Base-by-base conservation (phyloP, 1,284 basidiomycete species). In the Sporisorium exsertum region DNA sequence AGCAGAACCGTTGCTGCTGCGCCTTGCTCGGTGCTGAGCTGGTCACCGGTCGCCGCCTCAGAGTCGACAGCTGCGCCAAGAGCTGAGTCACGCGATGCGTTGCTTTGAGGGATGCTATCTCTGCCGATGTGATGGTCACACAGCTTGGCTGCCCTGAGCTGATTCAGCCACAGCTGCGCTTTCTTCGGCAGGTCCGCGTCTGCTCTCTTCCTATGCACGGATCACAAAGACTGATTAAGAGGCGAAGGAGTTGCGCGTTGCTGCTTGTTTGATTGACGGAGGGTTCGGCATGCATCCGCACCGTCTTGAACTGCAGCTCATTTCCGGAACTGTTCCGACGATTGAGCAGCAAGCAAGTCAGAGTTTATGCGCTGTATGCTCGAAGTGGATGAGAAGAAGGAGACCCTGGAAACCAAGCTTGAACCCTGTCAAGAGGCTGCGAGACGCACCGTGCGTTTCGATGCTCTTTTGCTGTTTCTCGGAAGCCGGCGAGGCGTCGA, bases 171-270 rank as follows among this genome's bases (percentile, higher is more conserved):
- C 45, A n/a, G 46, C 29, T 16, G 20, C 3, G 27, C 27, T 10
- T 13, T 45, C 27, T 46, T 56, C 46, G 56, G 56, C 8, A 49
- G 45, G 4, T 33, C 45, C 55, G 55, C 29, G 27, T n/a, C n/a
- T 6, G 47, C 16, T n/a, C 4, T 2, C 16, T 40, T 40, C 2
- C 37, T 32, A 35, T 26, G 55, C 43, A 57, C 55, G 45, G 45
- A 37, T 57, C 55, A 57, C 45, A 15, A 2, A 18, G 20, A 18
- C 5, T 26, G 29, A 3, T 35, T 22, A n/a, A 35, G 24, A 33
- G 22, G 18, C 9, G 20, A 20, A n/a, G 8, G 9, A 33, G 10
- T 27, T 32, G 47, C n/a, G 8, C 27, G 15, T n/a, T 20, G 33
- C 50, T 15, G n/a, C 4, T 12, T 4, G 15, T n/a, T n/a, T n/a